A percentile compares a stretch with the other conserved stretches of the same genome.
phyloP scores from a whole-genome alignment of 495 filamentous ascomycete genomes.

The Lasiosphaeris hirsuta region DNA sequence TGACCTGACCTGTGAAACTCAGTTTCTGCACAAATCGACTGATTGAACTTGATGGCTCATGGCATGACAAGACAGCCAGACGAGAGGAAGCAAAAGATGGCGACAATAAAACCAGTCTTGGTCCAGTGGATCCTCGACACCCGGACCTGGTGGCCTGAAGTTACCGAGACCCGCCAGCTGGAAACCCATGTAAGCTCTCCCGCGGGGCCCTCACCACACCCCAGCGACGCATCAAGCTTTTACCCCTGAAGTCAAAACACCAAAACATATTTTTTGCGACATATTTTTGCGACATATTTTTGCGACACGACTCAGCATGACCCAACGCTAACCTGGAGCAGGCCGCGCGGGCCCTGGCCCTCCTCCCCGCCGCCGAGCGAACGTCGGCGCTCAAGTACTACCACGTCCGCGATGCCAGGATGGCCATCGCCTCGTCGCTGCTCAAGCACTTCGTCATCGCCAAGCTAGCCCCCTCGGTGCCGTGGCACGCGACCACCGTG shows the following conservation, averaged over 20 bases:
- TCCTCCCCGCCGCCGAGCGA: slow-evolving; percentile 54
- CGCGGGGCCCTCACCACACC: neutral
- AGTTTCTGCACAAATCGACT: neutral
- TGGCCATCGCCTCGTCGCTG: slow-evolving; percentile 69
- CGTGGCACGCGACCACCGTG: slow-evolving; percentile 63
- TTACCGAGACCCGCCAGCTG: slow-evolving; percentile 38
- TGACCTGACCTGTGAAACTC: slow-evolving; percentile 6
- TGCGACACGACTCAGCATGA: too few species aligned
- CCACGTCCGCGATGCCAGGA: slow-evolving; percentile 61
- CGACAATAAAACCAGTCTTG: slow-evolving; percentile 18
- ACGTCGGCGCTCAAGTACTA: slow-evolving; percentile 52
- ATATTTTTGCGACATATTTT: too few species aligned
- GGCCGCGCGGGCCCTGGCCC: slow-evolving; percentile 53
- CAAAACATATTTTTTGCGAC: too few species aligned
- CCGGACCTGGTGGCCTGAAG: slow-evolving; percentile 39
- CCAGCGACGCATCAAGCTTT: neutral
- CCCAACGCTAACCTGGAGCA: slow-evolving; percentile 17
- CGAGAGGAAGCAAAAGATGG: slow-evolving; percentile 8
- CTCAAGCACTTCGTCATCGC: slow-evolving; percentile 75
- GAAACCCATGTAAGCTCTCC: slow-evolving; percentile 33
- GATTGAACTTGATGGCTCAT: neutral
- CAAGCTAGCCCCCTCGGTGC: slow-evolving; percentile 51
- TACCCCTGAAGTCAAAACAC: too few species aligned
- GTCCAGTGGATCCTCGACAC: slow-evolving; percentile 50
- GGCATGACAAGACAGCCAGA: neutral